Conservation (phyloP, 2,329 filamentous ascomycete species). For the Aspergillus sp. region DNA sequence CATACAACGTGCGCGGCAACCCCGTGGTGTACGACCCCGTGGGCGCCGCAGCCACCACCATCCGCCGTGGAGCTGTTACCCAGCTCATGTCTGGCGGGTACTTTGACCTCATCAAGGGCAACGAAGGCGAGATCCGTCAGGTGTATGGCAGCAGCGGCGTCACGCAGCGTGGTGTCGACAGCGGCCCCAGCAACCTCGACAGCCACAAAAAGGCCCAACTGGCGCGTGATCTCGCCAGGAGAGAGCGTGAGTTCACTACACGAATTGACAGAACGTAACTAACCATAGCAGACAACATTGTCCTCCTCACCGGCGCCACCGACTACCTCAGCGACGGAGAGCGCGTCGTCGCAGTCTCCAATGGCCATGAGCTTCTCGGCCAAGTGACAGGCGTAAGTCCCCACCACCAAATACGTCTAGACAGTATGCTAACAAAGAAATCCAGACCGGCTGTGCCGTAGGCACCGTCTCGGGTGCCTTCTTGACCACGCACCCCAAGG, state of each 20-base stretch:
- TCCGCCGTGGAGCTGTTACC: slow-evolving; percentile 71
- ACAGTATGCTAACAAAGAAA: background rate
- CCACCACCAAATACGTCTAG: background rate
- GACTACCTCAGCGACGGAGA: slow-evolving; percentile 78
- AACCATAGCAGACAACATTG: slow-evolving; percentile 54
- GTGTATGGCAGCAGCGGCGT: slow-evolving; percentile 61
- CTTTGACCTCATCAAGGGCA: slow-evolving; percentile 90
- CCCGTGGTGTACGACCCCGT: slow-evolving; percentile 88
- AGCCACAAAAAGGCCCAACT: slow-evolving; percentile 61
- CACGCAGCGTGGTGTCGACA: slow-evolving; percentile 84
- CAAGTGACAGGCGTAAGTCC: slow-evolving; percentile 47
- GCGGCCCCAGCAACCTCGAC: slow-evolving; percentile 58
- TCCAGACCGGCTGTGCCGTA: slow-evolving; percentile 74
- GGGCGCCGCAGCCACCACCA: slow-evolving; percentile 77
- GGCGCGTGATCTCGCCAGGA: slow-evolving; percentile 65
- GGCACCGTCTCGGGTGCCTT: slow-evolving; percentile 79
- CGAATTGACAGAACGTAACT: background rate
- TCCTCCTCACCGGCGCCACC: slow-evolving; percentile 77
- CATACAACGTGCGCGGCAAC: slow-evolving; percentile 75
- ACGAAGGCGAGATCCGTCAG: slow-evolving; percentile 81
- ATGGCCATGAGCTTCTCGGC: slow-evolving; percentile 68
- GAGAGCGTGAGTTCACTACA: slow-evolving; percentile 53
- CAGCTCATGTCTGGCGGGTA: slow-evolving; percentile 72
- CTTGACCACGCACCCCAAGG: slow-evolving; percentile 62
- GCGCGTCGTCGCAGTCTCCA: slow-evolving; percentile 67